phyloP scores from a whole-genome alignment of 306 rosid species.

The Canavalia ensiformis region DNA sequence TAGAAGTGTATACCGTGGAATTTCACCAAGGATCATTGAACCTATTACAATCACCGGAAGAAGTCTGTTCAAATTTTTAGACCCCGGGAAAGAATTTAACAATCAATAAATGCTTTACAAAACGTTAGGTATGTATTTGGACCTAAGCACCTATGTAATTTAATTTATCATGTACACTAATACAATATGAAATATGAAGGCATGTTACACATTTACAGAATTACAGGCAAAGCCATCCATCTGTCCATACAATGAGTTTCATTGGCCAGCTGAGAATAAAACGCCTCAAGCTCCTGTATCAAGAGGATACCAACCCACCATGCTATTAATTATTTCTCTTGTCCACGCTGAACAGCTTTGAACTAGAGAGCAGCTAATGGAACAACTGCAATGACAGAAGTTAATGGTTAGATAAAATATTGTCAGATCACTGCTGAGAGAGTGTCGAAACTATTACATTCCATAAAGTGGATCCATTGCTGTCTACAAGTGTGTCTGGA shows the following conservation, averaged over 20 bases:
- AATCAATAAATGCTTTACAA: conserved; percentile 46
- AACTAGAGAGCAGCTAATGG: conserved; percentile 25
- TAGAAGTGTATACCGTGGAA: background rate
- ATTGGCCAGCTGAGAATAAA: conserved; percentile 22
- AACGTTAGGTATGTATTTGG: conserved; percentile 27
- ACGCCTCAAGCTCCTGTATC: conserved; percentile 31
- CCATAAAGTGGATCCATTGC: background rate
- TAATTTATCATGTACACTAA: conserved; percentile 43
- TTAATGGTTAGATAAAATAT: conserved; percentile 36
- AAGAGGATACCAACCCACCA: conserved; percentile 38
- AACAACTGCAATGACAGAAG: conserved; percentile 52
- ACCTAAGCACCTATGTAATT: conserved; percentile 41
- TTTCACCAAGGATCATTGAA: conserved; percentile 11
- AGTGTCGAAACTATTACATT: background rate
- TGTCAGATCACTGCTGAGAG: background rate
- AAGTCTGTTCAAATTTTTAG: conserved; percentile 9
- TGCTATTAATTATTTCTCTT: conserved; percentile 28
- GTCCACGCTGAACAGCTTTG: conserved; percentile 38
- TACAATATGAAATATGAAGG: background rate
- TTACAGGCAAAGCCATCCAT: conserved; percentile 29
- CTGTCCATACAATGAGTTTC: conserved; percentile 20
- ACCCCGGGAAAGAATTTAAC: conserved; percentile 28
- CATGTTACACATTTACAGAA: conserved; percentile 32
- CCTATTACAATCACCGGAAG: conserved; percentile 23
- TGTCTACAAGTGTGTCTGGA: background rate